Percentiles rank a stretch among this genome's conserved stretches.
Conservation (phyloP, 2,329 filamentous ascomycete species). For the Cercospora zeae-maydis region DNA sequence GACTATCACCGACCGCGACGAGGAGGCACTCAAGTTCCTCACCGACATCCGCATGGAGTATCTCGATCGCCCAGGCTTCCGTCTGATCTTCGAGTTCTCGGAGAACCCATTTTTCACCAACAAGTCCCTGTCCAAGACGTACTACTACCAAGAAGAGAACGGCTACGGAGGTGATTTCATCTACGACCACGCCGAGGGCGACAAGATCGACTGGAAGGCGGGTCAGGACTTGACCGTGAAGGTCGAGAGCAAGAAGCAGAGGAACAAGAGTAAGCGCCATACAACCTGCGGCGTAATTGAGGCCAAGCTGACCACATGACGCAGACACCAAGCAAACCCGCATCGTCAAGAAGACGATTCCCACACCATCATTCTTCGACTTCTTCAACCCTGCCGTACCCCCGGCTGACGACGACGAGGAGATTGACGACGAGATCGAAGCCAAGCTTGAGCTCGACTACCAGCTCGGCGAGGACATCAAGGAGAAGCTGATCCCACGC, state of each 20-base stretch:
- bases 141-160: conserved; percentile 98
- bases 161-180: conserved; percentile 99
- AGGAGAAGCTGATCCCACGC: conserved; percentile 98
- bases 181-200: conserved; percentile 97
- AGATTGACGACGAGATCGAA: conserved; percentile 86
- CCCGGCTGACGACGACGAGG: conserved; percentile 73
- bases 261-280: conserved; percentile 84
- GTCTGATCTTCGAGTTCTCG: conserved; percentile 93
- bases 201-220: conserved; percentile 95
- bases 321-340: conserved; percentile 98
- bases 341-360: conserved; percentile 98
- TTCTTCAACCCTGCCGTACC: conserved; percentile 96
- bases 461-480: conserved; percentile 98
- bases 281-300: not conserved
- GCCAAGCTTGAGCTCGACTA: conserved; percentile 97
- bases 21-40: conserved; percentile 84
- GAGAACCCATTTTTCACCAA: conserved; percentile 97
- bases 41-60: conserved; percentile 98
- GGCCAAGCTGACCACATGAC: conserved; percentile 22
- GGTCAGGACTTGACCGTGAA: conserved; percentile 91
- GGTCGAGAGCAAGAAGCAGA: conserved; percentile 98
- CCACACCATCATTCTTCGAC: conserved; percentile 95
- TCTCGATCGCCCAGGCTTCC: conserved; percentile 96
- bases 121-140: conserved; percentile 96
- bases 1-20: conserved; percentile 97